Evolutionary conservation across 73 alveolate species (phyloP), one percentile per base, ranked within the genome.

Genomic region (Paramecium caudatum): DNA sequence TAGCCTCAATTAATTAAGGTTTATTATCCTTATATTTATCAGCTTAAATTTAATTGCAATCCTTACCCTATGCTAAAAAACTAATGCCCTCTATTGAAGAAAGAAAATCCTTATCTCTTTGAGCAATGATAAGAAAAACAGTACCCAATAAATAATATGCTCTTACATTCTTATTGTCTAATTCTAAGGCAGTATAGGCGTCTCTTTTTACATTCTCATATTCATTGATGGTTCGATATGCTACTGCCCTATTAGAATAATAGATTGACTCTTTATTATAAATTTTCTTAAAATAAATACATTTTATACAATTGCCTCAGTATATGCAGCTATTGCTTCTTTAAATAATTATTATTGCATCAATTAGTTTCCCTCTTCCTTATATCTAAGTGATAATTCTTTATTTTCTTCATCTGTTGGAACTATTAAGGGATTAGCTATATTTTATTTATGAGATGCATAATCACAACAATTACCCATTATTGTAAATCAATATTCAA

Each of bases 181-280:
- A 34, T 34, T 32, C 17, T 34, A 68, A 34, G 5, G 84, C 84
- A 25, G 17, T 3, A 0, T 32, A 0, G 1, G 84, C 84, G 34
- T 68, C 84, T 68, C 34, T 34, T 25, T 68, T 37, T 6, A 37
- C 84, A 34, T 68, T 34, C 6, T 3, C 36, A 68, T 68, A 68
- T 32, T 68, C 50, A 12, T 68, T 10, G 61, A 68, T 4, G 10
- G 5, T 34, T 68, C 84, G 12, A 37, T 68, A 68, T n/a, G 50
- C 84, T 32, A 37, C 50, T 25, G 61, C 84, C 25, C 84, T 47
- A 68, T 68, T 68, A n/a, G 84, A 68, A 68, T 68, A 68, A 34
- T 68, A 68, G 2, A 68, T 33, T 32, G 84, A 68, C 9, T 68
- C 84, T 68, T 68, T 37, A 68, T 68, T 13, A 55, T 55, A 55